A percentile compares a stretch with the other conserved stretches of the same genome.
These are phyloP conservation scores for Sutorius eximius DNA, from an alignment of 1,284 basidiomycete genomes.

Conservation along the genomic window DNA sequence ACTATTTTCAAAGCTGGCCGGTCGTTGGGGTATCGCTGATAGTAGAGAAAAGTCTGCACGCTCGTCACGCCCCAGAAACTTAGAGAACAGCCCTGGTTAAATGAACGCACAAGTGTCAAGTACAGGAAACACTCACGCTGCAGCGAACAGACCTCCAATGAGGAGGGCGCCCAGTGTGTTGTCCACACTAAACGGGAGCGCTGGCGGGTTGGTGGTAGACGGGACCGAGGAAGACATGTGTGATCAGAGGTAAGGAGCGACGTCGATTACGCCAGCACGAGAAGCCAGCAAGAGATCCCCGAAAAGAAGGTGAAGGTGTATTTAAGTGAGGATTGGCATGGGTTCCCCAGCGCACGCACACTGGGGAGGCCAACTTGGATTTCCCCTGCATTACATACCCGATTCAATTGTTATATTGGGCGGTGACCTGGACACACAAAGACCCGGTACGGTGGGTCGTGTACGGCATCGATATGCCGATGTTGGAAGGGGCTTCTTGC, in stretches of 20 bases:
- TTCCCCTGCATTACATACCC: not conserved
- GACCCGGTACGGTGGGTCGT: not conserved
- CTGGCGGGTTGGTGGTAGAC: not conserved
- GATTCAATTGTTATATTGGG: not conserved
- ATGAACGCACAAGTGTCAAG: not conserved
- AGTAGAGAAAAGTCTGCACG: slow-evolving; percentile 54
- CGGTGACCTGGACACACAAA: not conserved
- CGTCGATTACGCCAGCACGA: not conserved
- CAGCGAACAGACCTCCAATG: slow-evolving; percentile 46
- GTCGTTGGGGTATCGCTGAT: slow-evolving; percentile 43
- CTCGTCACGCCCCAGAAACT: slow-evolving; percentile 61
- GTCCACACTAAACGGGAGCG: slow-evolving; percentile 23
- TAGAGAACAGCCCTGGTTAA: not conserved
- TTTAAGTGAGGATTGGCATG: slow-evolving; percentile 3
- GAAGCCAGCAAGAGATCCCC: not conserved
- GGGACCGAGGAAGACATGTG: slow-evolving; percentile 9
- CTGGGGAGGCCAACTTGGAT: too few relatives aligned
- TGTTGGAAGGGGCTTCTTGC: not conserved
- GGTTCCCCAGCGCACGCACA: not conserved
- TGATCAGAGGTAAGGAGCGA: not conserved
- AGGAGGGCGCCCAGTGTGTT: slow-evolving; percentile 51
- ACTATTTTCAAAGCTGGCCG: slow-evolving; percentile 37
- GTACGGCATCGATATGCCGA: not conserved
- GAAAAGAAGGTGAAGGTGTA: not conserved
- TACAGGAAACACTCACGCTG: slow-evolving; percentile 37